Evolutionary conservation across 495 filamentous ascomycete genomes (phyloP).

Genomic region (Staphylotrichum tortipilum): DNA sequence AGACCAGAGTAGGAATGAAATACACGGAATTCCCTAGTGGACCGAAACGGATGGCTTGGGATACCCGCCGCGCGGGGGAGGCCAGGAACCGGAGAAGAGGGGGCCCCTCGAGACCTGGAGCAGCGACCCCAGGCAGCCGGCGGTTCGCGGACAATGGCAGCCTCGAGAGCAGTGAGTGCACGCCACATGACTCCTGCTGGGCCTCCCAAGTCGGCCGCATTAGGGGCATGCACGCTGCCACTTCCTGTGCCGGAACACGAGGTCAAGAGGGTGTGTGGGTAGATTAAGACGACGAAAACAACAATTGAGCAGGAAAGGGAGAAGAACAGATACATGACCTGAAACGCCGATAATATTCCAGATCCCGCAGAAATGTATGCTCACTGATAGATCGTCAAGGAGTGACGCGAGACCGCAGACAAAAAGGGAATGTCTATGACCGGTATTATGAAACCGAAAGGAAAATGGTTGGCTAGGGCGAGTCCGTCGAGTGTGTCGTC

Average conservation of each 20-base stretch:
- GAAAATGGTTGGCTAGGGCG: background rate
- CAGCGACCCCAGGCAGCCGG: no score
- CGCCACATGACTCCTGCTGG: background rate
- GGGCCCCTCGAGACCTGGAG: no score
- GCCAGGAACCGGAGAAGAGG: no score
- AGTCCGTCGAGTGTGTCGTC: background rate
- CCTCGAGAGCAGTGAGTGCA: no score
- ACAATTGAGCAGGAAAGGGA: background rate
- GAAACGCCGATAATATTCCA: constrained; percentile 3
- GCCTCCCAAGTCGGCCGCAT: background rate
- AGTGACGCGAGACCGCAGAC: background rate
- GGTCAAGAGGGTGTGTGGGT: background rate
- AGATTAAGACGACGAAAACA: background rate
- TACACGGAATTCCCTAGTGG: no score
- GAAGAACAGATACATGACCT: background rate
- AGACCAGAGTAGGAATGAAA: no score
- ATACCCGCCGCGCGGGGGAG: no score
- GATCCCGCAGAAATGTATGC: constrained; percentile 2
- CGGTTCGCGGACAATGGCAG: background rate
- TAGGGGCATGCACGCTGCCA: background rate
- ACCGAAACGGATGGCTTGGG: no score
- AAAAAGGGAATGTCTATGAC: constrained; percentile 2
- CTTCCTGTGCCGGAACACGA: background rate
- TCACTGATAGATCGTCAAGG: background rate
- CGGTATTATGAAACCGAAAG: background rate